phyloP scores from a whole-genome alignment of 305 asterid genomes.

The Ajuga reptans region DNA sequence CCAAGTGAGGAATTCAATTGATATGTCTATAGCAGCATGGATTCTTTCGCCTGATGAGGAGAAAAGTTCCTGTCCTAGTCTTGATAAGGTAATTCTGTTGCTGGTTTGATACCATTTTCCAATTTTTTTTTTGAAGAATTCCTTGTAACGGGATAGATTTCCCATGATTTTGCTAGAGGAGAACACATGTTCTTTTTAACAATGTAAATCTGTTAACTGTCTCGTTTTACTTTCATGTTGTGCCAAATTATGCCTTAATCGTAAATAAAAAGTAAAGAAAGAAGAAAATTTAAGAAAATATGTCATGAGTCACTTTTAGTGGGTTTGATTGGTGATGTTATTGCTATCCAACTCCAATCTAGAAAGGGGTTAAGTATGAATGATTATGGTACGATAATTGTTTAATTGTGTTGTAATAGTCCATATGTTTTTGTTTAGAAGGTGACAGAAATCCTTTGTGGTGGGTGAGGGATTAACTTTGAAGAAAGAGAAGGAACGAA shows the following conservation, averaged over 20 bases:
- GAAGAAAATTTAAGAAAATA: no score
- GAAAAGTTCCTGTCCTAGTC: conserved; percentile 69
- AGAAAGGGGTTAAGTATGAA: neutral
- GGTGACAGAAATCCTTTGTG: neutral
- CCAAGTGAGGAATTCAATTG: conserved; percentile 52
- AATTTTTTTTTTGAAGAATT: neutral
- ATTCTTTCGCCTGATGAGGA: conserved; percentile 95
- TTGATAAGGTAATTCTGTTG: conserved; percentile 67
- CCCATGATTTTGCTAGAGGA: neutral
- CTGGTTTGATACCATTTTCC: neutral
- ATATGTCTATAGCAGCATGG: conserved; percentile 73
- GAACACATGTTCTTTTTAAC: neutral
- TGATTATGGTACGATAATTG: neutral
- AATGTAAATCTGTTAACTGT: neutral
- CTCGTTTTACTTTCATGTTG: neutral
- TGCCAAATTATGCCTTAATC: neutral
- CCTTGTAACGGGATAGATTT: neutral
- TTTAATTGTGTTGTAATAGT: neutral
- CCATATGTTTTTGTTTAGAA: neutral
- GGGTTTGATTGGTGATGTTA: neutral
- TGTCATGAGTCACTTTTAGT: neutral
- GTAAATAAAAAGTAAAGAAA: neutral
- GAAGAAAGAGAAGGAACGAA: neutral
- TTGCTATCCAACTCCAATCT: neutral
- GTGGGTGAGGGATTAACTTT: neutral